A percentile compares a stretch with the other conserved stretches of the same genome.
phyloP scores from a whole-genome alignment of 1,139 yeast genomes.

The Taphrina pruni region DNA sequence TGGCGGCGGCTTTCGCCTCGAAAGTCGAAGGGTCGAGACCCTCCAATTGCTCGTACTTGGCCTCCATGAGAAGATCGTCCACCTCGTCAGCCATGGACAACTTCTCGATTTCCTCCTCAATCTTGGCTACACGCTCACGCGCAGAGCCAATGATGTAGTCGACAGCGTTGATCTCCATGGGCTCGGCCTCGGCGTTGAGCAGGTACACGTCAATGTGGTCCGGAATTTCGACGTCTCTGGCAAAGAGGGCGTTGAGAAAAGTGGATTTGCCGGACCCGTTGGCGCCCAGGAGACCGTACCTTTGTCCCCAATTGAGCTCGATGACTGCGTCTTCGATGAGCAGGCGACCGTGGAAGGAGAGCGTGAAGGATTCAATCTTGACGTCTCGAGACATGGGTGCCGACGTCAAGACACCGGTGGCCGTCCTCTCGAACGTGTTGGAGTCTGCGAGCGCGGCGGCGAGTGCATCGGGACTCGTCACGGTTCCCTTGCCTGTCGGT shows the following conservation, averaged over 20 bases:
- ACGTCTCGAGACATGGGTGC: conserved; percentile 90
- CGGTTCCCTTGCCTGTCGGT: conserved; percentile 36
- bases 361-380: conserved; percentile 58
- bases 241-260: conserved; percentile 86
- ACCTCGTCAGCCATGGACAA: conserved; percentile 91
- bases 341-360: conserved; percentile 89
- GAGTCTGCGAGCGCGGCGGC: conserved; percentile 38
- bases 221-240: conserved; percentile 95
- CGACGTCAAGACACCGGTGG: conserved; percentile 94
- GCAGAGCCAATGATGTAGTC: conserved; percentile 98
- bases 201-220: conserved; percentile 87
- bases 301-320: conserved; percentile 95
- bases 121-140: conserved; percentile 83
- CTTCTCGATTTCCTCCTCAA: conserved; percentile 91
- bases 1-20: conserved; percentile 94
- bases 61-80: conserved; percentile 83
- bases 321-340: conserved; percentile 86
- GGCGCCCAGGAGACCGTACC: conserved; percentile 96
- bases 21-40: conserved; percentile 94
- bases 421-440: conserved; percentile 73
- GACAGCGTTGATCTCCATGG: conserved; percentile 87
- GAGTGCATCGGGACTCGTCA: conserved; percentile 37
- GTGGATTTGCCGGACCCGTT: conserved; percentile 99
- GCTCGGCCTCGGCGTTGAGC: conserved; percentile 96
- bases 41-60: conserved; percentile 92